Evolutionary conservation across 1,139 yeast species (phyloP).

Genomic region (Lipomyces yarrowii): DNA sequence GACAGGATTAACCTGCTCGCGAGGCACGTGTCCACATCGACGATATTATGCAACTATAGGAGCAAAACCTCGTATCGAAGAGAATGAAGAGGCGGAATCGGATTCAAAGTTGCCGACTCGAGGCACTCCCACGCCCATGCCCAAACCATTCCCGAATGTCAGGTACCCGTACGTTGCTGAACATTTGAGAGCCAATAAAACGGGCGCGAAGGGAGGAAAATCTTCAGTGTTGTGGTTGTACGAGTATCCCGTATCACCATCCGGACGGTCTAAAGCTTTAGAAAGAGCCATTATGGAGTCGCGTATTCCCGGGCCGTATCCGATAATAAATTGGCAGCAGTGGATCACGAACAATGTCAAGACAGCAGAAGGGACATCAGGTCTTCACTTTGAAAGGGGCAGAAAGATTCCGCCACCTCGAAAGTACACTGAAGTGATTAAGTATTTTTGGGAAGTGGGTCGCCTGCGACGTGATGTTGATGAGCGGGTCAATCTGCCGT

Average conservation of each 20-base stretch:
- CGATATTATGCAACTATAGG: background rate
- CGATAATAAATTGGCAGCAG: constrained; percentile 28
- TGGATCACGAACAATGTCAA: constrained; percentile 19
- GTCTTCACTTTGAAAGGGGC: background rate
- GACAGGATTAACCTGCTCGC: background rate
- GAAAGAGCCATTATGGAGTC: background rate
- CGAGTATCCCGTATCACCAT: constrained; percentile 8
- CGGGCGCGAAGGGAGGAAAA: background rate
- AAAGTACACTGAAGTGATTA: background rate
- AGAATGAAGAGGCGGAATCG: background rate
- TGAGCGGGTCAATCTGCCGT: background rate
- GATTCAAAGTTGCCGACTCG: background rate
- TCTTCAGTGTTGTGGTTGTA: constrained; percentile 10
- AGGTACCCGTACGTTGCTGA: background rate
- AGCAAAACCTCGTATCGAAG: background rate
- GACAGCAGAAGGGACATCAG: background rate
- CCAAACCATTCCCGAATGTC: background rate
- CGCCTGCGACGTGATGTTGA: background rate
- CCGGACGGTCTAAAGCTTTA: constrained; percentile 7
- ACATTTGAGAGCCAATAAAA: background rate
- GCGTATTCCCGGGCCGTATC: constrained; percentile 10
- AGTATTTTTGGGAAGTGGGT: background rate
- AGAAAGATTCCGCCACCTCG: background rate
- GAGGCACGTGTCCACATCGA: background rate
- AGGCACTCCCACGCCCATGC: background rate